Base-by-base conservation (phyloP, 208 protist species). In the Phytomonas sp. region DNA sequence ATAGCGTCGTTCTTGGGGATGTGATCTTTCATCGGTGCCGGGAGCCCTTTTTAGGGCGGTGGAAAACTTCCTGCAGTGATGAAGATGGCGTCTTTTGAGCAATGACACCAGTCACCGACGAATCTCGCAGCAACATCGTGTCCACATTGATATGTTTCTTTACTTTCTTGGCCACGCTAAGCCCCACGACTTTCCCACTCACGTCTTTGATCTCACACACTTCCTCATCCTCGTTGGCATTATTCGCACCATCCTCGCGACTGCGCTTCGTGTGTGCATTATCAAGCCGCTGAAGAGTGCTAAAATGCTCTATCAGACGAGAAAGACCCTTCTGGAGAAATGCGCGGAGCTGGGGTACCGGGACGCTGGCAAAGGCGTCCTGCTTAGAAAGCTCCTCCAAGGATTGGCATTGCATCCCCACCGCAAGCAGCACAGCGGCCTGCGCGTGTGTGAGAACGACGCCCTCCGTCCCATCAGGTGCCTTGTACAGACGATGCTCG, bases 371-470 rank as follows among this genome's bases (percentile, higher is more conserved):
- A 67, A 97, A 97, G 19, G 81, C 76, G 1, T 75, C 29, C 64
- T 94, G 88, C 19, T 74, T 14, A 2, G 71, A 63, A n/a, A 94
- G 71, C 65, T 91, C 37, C 32, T 97, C 88, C 14, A 94, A 52
- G 3, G 85, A 93, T 32, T 76, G 74, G 73, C 89, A 93, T 80
- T 97, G 98, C 49, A 99, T 84, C 0, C 97, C 98, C 0, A 99
- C 74, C 1, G 81, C 95, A 7, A 99, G 76, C 40, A 99, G 77
- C 60, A 99, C 95, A 0, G 96, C 95, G 0, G 88, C 82, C 81
- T 99, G 97, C 2, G 91, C 80, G 68, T 91, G 78, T 5, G 89
- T 88, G 14, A 99, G 75, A 60, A 88, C 78, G 2, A 97, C 91
- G 23, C 91, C 91, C 36, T 88, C 82, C 19, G 78, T 78, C 32